Base-by-base conservation (phyloP, 2,329 filamentous ascomycete genomes). In the Penicillium sp. region DNA sequence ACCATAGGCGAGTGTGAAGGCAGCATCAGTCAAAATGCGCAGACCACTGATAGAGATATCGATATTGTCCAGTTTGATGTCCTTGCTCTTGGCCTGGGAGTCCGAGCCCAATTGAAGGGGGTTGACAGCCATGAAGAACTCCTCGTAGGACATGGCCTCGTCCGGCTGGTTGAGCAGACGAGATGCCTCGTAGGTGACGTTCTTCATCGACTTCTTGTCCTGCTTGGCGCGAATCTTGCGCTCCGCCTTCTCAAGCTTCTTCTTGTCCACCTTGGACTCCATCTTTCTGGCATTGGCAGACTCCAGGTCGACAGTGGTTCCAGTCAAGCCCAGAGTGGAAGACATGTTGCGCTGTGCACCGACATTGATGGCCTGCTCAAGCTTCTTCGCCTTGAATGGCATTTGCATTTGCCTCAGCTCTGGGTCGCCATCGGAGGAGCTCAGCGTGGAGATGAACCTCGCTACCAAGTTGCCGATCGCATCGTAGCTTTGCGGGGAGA, bases 81-180 rank as follows among this genome's bases (percentile, higher is more conserved):
- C 94, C 81, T 99, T 99, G 75, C 92, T 96, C 86, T 97, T 99
- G 30, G 86, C 82, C 56, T 86, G 74, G 53, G 83, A 74, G 61
- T 81, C 85, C 19, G 81, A 78, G 51, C 91, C 93, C 57, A 97
- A 69, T 71, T 97, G 93, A 59, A 99, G 83, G 57, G 94, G 94
- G 74, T 99, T 99, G 79, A 99, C 94, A 50, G 91, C 88, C 94
- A 99, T 97, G 83, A 96, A 99, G 78, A 99, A 97, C 73, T 99
- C 94, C 76, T 99, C 94, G 72, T 99, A 99, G 38, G 91, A 95
- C 80, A 96, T 88, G 11, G 92, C 80, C 66, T 87, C 84, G 66
- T 93, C 88, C 4, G 90, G 82, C 74, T 90, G 84, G 70, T 95
- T 88, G 62, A 99, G 85, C 62, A 99, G 80, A 63, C 86, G 87